These are phyloP conservation scores for Sophora flavescens DNA, from an alignment of 306 rosid genomes.

Conservation along the genomic window DNA sequence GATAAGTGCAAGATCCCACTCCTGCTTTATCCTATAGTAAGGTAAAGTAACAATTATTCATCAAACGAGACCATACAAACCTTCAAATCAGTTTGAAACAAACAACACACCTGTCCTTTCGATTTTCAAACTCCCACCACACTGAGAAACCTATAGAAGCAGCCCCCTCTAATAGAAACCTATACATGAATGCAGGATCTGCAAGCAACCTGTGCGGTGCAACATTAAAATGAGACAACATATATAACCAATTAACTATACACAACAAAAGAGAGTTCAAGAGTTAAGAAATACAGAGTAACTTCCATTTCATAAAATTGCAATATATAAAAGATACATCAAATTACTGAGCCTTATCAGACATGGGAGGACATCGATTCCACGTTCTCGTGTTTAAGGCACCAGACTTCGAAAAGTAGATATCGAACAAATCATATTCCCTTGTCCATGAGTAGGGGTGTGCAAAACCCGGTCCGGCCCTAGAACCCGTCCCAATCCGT, in stretches of 20 bases:
- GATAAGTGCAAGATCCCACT: conserved; percentile 97
- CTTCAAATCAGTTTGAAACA: conserved; percentile 33
- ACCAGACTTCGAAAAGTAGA: not conserved
- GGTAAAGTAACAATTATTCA: conserved; percentile 37
- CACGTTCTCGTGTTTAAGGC: conserved; percentile 14
- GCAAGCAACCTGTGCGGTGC: conserved; percentile 85
- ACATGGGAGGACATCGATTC: conserved; percentile 25
- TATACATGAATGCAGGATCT: conserved; percentile 91
- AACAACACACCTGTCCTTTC: conserved; percentile 81
- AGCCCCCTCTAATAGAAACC: conserved; percentile 85
- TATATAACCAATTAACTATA: not conserved
- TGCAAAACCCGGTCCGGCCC: too few species aligned
- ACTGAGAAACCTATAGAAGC: conserved; percentile 84
- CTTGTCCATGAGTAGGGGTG: conserved; percentile 24
- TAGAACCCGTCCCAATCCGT: too few species aligned
- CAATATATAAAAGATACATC: not conserved
- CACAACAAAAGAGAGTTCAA: not conserved
- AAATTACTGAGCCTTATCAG: conserved; percentile 3
- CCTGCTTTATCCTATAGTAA: conserved; percentile 84
- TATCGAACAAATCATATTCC: conserved; percentile 9
- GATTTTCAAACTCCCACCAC: conserved; percentile 95
- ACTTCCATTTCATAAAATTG: conserved; percentile 1
- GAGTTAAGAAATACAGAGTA: not conserved
- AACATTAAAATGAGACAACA: conserved; percentile 34
- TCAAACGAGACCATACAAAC: conserved; percentile 29